Evolutionary conservation across 176 grass and related monocot genomes (phyloP).

Genomic region (Ensete ventricosum): DNA sequence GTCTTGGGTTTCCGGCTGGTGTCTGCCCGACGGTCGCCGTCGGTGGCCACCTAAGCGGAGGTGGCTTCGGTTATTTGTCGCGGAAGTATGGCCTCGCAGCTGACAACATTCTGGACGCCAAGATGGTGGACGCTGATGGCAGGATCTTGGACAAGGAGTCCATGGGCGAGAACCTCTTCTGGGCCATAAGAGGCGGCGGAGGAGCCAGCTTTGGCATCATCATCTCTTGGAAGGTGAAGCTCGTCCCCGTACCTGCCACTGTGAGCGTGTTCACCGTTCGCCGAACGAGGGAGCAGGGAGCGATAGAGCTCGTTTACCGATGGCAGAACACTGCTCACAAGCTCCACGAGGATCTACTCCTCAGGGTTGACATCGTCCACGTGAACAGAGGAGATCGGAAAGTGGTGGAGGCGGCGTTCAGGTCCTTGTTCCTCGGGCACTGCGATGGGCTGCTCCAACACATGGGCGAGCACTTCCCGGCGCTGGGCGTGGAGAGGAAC

Average conservation of each 20-base stretch:
- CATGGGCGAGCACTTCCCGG: background rate
- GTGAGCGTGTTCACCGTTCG: background rate
- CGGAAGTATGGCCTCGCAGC: conserved; percentile 40
- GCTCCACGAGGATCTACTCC: conserved; percentile 6
- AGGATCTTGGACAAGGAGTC: background rate
- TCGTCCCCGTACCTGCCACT: background rate
- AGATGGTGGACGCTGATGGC: background rate
- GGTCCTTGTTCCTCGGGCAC: conserved; percentile 2
- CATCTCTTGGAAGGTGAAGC: conserved; percentile 12
- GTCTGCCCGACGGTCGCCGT: conserved; percentile 49
- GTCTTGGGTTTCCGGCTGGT: conserved; percentile 36
- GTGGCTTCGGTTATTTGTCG: conserved; percentile 39
- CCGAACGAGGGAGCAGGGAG: background rate
- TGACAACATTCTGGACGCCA: conserved; percentile 12
- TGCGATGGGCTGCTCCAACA: background rate
- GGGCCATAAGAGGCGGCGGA: conserved; percentile 14
- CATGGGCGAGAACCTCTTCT: conserved; percentile 15
- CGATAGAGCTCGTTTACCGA: background rate
- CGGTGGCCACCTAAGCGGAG: conserved; percentile 52
- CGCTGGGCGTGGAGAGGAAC: background rate
- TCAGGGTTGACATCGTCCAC: background rate
- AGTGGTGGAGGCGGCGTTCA: background rate
- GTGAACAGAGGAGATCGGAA: background rate
- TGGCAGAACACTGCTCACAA: background rate
- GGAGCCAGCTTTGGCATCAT: conserved; percentile 16